Evolutionary conservation across 768 basidiomycete species (phyloP), one percentile per base, ranked within the genome.

Genomic region (Psilocybe cubensis): DNA sequence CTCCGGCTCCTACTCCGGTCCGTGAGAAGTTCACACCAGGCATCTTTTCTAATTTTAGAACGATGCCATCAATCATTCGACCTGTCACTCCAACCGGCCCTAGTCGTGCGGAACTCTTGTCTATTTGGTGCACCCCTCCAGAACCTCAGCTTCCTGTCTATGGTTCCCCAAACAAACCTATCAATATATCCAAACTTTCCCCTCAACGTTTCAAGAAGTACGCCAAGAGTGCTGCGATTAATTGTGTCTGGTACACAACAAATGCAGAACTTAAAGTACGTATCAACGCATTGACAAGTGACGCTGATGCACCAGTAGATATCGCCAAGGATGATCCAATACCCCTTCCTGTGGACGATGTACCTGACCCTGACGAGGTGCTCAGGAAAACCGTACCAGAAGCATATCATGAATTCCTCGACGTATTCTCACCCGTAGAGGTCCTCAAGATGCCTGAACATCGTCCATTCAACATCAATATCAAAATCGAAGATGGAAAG

Each of bases 401-500:
- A 1, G 65, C 72, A 44, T 75, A 73, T 53, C 69, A 12, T 74
- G 62, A 40, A 55, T 65, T 18, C 53, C 64, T 27, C 52, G 65
- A 21, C n/a, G 65, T 72, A 4, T 70, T 72, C 52, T 64, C 64
- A 3, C 59, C 66, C 11, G 45, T 43, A 1, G 63, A 64, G 42
- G 61, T 69, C 38, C 52, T 70, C 5, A 58, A 63, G 12, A 70
- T 74, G 1, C 70, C 71, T 11, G 62, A 63, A 11, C 77, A 78
- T 52, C 68, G 70, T 1, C 65, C 68, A 12, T 75, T 69, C 54
- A 73, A 79, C 59, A 63, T 67, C 27, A 59, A 65, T 18, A 78
- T 78, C 58, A 58, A 74, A 2, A 12, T 74, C 10, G 69, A 74
- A 54, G 72, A 71, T 9, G 70, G 65, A 2, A 69, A 67, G 41